A percentile compares a stretch with the other conserved stretches of the same genome.
phyloP scores from a whole-genome alignment of 2,329 filamentous ascomycete genomes.

The Paecilomyces variotii region DNA sequence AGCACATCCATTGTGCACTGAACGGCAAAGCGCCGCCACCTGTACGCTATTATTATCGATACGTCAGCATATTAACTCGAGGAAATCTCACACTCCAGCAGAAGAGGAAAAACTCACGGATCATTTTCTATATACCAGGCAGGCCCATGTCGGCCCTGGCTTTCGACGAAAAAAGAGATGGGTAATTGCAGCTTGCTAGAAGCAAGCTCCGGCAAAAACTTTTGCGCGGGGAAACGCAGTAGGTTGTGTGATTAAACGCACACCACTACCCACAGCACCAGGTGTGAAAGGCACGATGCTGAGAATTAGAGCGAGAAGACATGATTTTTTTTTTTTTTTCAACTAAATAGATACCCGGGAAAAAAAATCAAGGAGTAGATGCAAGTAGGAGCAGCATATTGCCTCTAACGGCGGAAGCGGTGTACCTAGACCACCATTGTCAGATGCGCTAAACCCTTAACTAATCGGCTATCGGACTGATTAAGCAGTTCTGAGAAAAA shows the following conservation, averaged over 20 bases:
- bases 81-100: neutral
- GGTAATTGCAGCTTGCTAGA: neutral
- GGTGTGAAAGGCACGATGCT: neutral
- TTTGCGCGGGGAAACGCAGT: neutral
- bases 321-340: neutral
- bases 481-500: too few species aligned
- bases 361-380: neutral
- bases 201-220: neutral
- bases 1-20: slow-evolving; percentile 18
- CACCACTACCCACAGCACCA: neutral
- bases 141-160: neutral
- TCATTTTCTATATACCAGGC: neutral
- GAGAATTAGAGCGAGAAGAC: neutral
- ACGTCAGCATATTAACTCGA: neutral
- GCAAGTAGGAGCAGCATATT: neutral
- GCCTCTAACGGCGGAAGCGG: neutral
- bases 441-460: neutral
- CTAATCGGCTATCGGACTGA: neutral
- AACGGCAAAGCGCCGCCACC: slow-evolving; percentile 9
- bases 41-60: neutral
- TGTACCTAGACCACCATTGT: neutral
- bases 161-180: neutral
- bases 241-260: neutral
- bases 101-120: neutral
- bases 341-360: neutral